A percentile compares a stretch with the other conserved stretches of the same genome.
These are phyloP conservation scores for Orychophragmus violaceus DNA, from an alignment of 345 rosid genomes.

Conservation along the genomic window DNA sequence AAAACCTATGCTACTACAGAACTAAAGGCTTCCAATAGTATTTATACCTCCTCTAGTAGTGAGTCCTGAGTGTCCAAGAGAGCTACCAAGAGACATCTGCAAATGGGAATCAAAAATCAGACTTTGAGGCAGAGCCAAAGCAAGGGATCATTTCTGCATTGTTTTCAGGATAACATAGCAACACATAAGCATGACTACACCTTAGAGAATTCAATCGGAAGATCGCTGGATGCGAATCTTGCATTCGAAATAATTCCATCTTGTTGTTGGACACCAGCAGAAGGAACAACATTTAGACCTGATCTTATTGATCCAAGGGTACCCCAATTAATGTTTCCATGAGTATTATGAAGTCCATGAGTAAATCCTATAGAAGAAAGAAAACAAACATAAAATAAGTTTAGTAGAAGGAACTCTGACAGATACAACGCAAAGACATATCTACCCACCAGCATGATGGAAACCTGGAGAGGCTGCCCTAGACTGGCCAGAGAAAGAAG, in stretches of 20 bases:
- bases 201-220: slow-evolving; percentile 86
- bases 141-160: neutral
- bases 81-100: slow-evolving; percentile 77
- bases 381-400: slow-evolving; percentile 9
- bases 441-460: slow-evolving; percentile 60
- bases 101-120: slow-evolving; percentile 4
- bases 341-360: slow-evolving; percentile 72
- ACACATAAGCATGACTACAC: no score
- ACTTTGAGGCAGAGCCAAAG: slow-evolving; percentile 8
- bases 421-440: neutral
- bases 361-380: slow-evolving; percentile 47
- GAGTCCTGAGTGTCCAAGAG: slow-evolving; percentile 86
- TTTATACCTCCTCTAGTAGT: slow-evolving; percentile 71
- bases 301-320: slow-evolving; percentile 69
- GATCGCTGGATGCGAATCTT: slow-evolving; percentile 70
- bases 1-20: no score
- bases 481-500: slow-evolving; percentile 85
- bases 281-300: slow-evolving; percentile 58
- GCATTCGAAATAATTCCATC: slow-evolving; percentile 74
- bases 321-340: slow-evolving; percentile 75
- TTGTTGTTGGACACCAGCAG: slow-evolving; percentile 79
- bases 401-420: neutral
- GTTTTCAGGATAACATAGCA: neutral
- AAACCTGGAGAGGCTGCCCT: slow-evolving; percentile 67
- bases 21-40: slow-evolving; percentile 56